Percentiles rank a stretch among this genome's conserved stretches.
Conservation (phyloP, 2,329 filamentous ascomycete genomes). For the Trichoderma atroviride region DNA sequence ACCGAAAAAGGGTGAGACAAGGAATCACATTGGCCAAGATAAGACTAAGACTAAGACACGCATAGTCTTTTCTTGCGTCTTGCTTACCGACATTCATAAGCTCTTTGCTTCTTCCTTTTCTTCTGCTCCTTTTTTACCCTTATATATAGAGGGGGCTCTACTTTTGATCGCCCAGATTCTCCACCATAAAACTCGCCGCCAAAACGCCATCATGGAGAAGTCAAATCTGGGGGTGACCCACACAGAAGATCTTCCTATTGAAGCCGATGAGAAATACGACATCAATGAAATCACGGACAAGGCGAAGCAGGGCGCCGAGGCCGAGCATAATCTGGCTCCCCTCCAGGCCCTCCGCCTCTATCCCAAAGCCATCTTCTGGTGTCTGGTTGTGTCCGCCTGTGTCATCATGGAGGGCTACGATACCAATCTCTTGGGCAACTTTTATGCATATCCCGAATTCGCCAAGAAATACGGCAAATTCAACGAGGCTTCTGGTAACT, state of each 20-base stretch:
- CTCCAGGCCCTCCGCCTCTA: conserved; percentile 36
- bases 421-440: conserved; percentile 41
- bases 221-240: conserved; percentile 4
- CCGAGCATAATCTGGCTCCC: conserved; percentile 27
- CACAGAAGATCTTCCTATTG: conserved; percentile 18
- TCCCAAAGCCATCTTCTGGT: conserved; percentile 44
- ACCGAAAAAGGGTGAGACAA: background rate
- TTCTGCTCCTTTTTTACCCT: background rate
- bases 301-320: conserved; percentile 19
- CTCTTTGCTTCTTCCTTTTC: background rate
- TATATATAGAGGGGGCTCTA: background rate
- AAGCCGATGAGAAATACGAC: conserved; percentile 6
- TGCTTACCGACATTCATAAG: conserved; percentile 8
- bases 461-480: conserved; percentile 22
- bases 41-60: background rate
- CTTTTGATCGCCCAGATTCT: background rate
- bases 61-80: background rate
- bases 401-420: conserved; percentile 51
- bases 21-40: background rate
- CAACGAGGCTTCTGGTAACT: conserved; percentile 27
- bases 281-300: conserved; percentile 15
- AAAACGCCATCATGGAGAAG: conserved; percentile 20
- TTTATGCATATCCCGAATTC: conserved; percentile 41
- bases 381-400: conserved; percentile 40
- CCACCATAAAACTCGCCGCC: background rate